Evolutionary conservation across 129 eudicot species (phyloP).

Genomic region (Ambrosia trifida): DNA sequence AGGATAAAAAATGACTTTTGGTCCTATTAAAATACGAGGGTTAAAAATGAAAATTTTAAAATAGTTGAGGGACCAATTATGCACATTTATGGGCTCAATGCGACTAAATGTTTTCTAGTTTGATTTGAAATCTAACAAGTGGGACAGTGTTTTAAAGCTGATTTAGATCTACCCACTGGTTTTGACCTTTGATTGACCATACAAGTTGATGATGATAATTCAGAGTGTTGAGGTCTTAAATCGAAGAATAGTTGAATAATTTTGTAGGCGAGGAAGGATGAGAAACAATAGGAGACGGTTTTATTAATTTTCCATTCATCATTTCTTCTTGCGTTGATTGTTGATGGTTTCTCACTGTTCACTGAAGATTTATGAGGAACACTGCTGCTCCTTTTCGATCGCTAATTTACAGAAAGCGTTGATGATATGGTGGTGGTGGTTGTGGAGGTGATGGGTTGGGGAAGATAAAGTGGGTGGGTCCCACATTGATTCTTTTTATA

Average conservation of each 20-base stretch:
- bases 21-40: too few species aligned
- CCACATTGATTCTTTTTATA: too few species aligned
- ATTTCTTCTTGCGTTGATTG: constrained; percentile 15
- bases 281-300: constrained; percentile 26
- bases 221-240: not conserved
- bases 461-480: too few species aligned
- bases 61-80: too few species aligned
- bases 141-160: constrained; percentile 23
- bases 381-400: constrained; percentile 14
- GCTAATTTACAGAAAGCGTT: not conserved
- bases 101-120: constrained; percentile 11
- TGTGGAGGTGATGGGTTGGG: too few species aligned
- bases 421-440: too few species aligned
- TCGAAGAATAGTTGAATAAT: not conserved
- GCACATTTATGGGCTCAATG: not conserved
- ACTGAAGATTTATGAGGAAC: constrained; percentile 15
- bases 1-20: too few species aligned
- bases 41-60: too few species aligned
- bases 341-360: constrained; percentile 4
- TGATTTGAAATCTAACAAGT: constrained; percentile 5
- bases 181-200: not conserved
- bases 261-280: constrained; percentile 22
- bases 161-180: constrained; percentile 11
- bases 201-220: not conserved
- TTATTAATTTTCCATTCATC: constrained; percentile 24